Evolutionary conservation across 202 grass and related monocot species (phyloP), one percentile per base, ranked within the genome.

Genomic region (Elaeis oleifera): DNA sequence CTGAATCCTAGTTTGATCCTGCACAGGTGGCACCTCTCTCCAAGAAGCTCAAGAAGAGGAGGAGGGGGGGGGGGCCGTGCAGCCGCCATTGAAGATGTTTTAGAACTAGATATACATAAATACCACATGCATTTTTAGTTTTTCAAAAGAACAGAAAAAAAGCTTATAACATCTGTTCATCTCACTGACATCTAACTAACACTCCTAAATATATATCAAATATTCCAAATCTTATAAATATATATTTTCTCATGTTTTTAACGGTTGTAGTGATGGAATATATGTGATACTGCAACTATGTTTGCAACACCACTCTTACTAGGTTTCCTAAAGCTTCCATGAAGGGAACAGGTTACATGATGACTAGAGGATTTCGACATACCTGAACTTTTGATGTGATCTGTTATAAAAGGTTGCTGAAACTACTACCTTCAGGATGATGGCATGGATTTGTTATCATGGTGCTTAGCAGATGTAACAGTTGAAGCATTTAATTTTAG

Each of bases 11-110:
- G 22, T 21, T 84, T 77, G 0, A 80, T 67, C 72, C 71, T 76
- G 67, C 76, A 84, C 44, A 80, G 72, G 5, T 58, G 53, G 49
- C 77, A 85, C 68, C 68, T 71, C 61, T 14, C 77, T 20, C 20
- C 77, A 53, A 80, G 57, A 16, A 72, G 77, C 32, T 73, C 68
- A n/a, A 76, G 48, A 18, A 59, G 63, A 68, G 68, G 77, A 19
- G 20, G 20, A 18, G 64, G 63, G 71, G 68, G 77, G 20, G 22
- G 22, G 9, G 22, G 20, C 20, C 20, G 20, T 20, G 20, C 20
- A 20, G 20, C 20, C 20, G 0, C 14, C 24, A 1, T 85, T 68
- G 54, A 25, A 22, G 0, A 5, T 0, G 4, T 4, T 15, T 13
- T 59, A 29, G 39, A n/a, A 1, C 20, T 20, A 20, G 20, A 57